A percentile compares a stretch with the other conserved stretches of the same genome.
Conservation (phyloP, 768 basidiomycete genomes). For the Lentinula sp. region DNA sequence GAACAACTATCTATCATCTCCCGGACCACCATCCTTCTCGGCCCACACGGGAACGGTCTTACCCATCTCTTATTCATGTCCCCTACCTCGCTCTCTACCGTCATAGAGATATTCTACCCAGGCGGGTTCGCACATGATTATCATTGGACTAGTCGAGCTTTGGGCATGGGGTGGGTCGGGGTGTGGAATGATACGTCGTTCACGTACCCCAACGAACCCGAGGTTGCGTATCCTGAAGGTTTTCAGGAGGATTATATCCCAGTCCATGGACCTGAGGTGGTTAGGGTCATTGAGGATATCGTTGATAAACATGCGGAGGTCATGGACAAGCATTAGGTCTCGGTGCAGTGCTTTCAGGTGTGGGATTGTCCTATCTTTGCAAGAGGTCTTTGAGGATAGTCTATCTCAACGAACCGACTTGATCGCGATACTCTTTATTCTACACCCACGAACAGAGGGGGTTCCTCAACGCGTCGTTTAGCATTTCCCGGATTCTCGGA, state of each 20-base stretch:
- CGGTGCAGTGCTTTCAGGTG: too few relatives aligned
- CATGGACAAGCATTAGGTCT: too few relatives aligned
- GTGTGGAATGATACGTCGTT: conserved; percentile 70
- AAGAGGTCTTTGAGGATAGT: too few relatives aligned
- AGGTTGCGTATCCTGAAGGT: conserved; percentile 70
- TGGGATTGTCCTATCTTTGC: too few relatives aligned
- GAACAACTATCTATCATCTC: conserved; percentile 65
- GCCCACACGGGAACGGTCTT: conserved; percentile 77
- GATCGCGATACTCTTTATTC: too few relatives aligned
- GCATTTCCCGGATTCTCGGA: too few relatives aligned
- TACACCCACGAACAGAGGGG: too few relatives aligned
- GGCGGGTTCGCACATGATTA: conserved; percentile 82
- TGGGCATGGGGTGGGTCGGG: conserved; percentile 71
- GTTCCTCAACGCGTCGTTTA: too few relatives aligned
- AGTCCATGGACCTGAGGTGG: conserved; percentile 58
- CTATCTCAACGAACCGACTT: too few relatives aligned
- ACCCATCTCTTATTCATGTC: conserved; percentile 87
- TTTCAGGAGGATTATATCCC: conserved; percentile 82
- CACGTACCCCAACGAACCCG: conserved; percentile 26
- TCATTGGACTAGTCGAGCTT: conserved; percentile 69
- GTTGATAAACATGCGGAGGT: too few relatives aligned
- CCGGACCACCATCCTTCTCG: conserved; percentile 65
- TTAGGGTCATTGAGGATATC: conserved; percentile 60
- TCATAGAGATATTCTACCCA: conserved; percentile 83
- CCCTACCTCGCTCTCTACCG: conserved; percentile 63